phyloP scores from a whole-genome alignment of 192 early-diverging fungal genomes.

The Backusella liffmaniae region DNA sequence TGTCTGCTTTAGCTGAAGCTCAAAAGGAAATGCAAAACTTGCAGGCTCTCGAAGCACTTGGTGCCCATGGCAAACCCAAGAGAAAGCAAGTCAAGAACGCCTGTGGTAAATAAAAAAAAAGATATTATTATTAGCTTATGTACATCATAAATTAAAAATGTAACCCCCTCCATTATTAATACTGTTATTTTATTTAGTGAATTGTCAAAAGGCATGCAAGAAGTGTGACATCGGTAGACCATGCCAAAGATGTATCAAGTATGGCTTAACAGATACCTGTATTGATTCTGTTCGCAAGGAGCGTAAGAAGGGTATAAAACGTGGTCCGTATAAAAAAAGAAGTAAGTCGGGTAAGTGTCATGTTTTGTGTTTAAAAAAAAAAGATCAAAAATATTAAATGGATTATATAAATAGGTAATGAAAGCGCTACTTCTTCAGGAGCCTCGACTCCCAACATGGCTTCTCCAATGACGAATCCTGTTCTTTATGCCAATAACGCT shows the following conservation, averaged over 20 bases:
- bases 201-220: constrained; percentile 89
- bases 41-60: background rate
- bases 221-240: constrained; percentile 87
- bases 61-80: constrained; percentile 18
- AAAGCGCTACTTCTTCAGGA: constrained; percentile 17
- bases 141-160: background rate
- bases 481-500: constrained; percentile 12
- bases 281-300: constrained; percentile 78
- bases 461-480: background rate
- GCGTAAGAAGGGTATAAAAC: constrained; percentile 77
- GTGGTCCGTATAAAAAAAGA: constrained; percentile 78
- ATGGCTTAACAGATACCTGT: constrained; percentile 65
- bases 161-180: background rate
- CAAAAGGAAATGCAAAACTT: constrained; percentile 24
- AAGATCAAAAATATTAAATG: background rate
- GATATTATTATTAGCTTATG: background rate
- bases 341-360: constrained; percentile 16
- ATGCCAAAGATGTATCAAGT: constrained; percentile 78
- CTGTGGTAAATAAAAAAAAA: constrained; percentile 58
- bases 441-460: constrained; percentile 20
- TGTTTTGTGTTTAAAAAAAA: background rate
- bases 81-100: constrained; percentile 89
- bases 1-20: constrained; percentile 35
- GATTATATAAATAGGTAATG: constrained; percentile 1
- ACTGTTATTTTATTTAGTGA: constrained; percentile 48